Percentiles rank a stretch among this genome's conserved stretches.
phyloP scores from a whole-genome alignment of 1,284 basidiomycete genomes.

The Stereum hirsutum region DNA sequence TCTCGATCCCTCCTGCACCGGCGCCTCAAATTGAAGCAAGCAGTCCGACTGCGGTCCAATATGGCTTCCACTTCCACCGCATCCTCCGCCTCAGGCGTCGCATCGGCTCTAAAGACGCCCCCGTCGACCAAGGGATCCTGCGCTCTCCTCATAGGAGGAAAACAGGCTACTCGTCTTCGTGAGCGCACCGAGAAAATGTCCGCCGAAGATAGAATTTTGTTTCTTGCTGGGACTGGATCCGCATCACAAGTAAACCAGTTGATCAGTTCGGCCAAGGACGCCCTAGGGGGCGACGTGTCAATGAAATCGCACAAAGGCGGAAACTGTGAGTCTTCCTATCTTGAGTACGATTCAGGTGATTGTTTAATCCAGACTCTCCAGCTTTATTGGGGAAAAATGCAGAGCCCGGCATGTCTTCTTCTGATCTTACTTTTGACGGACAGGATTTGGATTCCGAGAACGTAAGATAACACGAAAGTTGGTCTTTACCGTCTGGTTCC shows the following conservation, averaged over 20 bases:
- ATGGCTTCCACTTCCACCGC: constrained; percentile 2
- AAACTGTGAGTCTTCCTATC: not conserved
- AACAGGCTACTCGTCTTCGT: not conserved
- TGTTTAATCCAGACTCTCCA: not conserved
- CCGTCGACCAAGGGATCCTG: not conserved
- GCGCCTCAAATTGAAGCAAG: not conserved
- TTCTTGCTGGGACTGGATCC: constrained; percentile 2
- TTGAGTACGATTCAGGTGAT: not conserved
- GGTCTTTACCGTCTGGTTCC: not conserved
- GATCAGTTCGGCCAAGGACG: not conserved
- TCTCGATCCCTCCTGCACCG: no score
- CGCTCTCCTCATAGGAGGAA: constrained; percentile 1
- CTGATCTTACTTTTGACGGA: not conserved
- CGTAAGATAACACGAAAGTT: not conserved
- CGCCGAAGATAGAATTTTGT: constrained; percentile 2
- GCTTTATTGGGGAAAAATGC: not conserved
- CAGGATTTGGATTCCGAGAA: not conserved
- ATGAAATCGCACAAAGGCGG: not conserved
- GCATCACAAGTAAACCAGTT: not conserved
- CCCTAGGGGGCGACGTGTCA: not conserved
- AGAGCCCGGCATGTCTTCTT: not conserved
- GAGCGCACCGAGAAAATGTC: not conserved
- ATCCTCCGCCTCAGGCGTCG: constrained; percentile 1
- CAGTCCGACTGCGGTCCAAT: not conserved
- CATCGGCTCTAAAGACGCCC: constrained; percentile 3